phyloP scores from a whole-genome alignment of 352 stramenopile species.

The Thalassiosira mediterranea region DNA sequence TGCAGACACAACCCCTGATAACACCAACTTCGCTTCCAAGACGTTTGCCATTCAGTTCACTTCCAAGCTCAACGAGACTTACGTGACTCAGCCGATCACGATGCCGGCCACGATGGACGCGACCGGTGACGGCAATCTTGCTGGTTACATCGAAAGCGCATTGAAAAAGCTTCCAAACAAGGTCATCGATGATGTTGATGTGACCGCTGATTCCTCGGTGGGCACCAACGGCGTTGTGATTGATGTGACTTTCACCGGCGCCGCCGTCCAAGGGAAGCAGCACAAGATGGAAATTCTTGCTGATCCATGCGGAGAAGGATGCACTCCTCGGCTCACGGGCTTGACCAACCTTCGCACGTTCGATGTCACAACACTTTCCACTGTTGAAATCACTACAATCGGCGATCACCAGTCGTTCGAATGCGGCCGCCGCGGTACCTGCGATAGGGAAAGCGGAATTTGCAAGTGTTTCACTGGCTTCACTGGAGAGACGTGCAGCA shows the following conservation, averaged over 20 bases:
- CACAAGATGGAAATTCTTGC: slow-evolving; percentile 76
- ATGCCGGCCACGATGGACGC: slow-evolving; percentile 6
- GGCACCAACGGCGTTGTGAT: slow-evolving; percentile 42
- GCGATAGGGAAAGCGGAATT: slow-evolving; percentile 91
- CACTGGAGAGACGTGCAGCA: slow-evolving; percentile 48
- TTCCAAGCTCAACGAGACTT: slow-evolving; percentile 75
- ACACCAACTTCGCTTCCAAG: slow-evolving; percentile 53
- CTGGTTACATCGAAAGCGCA: slow-evolving; percentile 56
- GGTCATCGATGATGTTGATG: slow-evolving; percentile 72
- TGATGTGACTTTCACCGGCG: slow-evolving; percentile 63
- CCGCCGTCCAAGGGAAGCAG: slow-evolving; percentile 68
- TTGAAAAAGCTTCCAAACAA: slow-evolving; percentile 71
- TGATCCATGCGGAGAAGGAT: slow-evolving; percentile 64
- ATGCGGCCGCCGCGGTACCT: slow-evolving; percentile 93
- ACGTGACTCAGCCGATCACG: slow-evolving; percentile 64
- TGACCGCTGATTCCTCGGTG: slow-evolving; percentile 30
- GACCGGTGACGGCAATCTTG: slow-evolving; percentile 26
- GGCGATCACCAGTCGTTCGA: slow-evolving; percentile 70
- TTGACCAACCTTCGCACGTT: slow-evolving; percentile 54
- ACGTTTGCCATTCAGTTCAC: slow-evolving; percentile 69
- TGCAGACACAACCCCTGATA: slow-evolving; percentile 42
- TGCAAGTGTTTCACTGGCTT: slow-evolving; percentile 95
- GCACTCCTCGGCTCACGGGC: slow-evolving; percentile 64
- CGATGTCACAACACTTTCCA: slow-evolving; percentile 49
- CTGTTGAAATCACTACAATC: slow-evolving; percentile 53